Conservation (phyloP, 176 grass and related monocot species). For the Oryza punctata region DNA sequence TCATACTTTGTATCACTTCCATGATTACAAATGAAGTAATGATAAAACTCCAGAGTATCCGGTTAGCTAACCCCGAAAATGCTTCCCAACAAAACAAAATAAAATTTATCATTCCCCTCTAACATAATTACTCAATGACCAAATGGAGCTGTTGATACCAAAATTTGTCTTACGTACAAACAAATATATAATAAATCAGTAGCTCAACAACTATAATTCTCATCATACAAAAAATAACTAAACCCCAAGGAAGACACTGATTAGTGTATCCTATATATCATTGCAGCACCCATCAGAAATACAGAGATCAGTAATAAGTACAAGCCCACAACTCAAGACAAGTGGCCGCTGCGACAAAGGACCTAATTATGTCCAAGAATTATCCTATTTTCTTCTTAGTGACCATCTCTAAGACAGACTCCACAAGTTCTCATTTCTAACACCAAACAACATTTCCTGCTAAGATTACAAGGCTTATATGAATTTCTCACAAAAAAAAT, state of each 20-base stretch:
- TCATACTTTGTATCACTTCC: not conserved
- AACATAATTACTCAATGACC: conserved; percentile 1
- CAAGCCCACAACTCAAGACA: not conserved
- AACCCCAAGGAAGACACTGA: not conserved
- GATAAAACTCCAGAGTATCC: not conserved
- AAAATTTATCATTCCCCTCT: not conserved
- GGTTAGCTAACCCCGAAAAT: not conserved
- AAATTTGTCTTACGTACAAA: not conserved
- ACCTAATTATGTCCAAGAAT: not conserved
- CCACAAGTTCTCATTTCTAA: not conserved
- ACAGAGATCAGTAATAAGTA: not conserved
- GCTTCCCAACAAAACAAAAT: not conserved
- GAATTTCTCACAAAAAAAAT: not conserved
- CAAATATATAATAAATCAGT: not conserved
- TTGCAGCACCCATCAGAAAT: not conserved
- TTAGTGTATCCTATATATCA: not conserved
- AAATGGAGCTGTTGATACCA: not conserved
- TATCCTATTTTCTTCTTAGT: not conserved
- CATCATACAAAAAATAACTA: not conserved
- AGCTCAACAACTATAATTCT: not conserved
- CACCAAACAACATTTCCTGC: not conserved
- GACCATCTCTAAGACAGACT: not conserved
- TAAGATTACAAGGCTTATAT: not conserved
- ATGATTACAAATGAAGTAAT: not conserved
- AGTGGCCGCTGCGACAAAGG: not conserved